Evolutionary conservation across 2,329 filamentous ascomycete genomes (phyloP).

Genomic region (Ophiostoma quercus): DNA sequence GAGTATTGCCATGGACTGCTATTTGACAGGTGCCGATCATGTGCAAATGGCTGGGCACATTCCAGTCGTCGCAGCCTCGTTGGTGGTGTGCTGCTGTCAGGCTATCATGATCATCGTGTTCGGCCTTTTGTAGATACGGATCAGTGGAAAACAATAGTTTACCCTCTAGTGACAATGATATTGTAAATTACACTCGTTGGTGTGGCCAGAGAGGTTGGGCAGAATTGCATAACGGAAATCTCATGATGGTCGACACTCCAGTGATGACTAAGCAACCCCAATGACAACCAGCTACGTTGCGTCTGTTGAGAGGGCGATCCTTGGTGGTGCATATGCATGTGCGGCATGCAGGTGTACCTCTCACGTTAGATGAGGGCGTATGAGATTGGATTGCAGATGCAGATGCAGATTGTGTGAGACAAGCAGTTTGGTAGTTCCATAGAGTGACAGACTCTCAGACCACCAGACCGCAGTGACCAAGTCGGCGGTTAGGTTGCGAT

Average conservation of each 20-base stretch:
- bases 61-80: not conserved
- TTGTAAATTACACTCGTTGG: not conserved
- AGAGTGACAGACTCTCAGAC: no score
- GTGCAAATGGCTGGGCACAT: constrained; percentile 9
- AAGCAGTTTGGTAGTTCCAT: no score
- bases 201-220: not conserved
- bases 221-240: not conserved
- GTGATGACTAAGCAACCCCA: not conserved
- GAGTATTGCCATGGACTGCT: not conserved
- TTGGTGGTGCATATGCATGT: not conserved
- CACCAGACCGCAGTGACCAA: no score
- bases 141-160: no score
- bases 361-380: not conserved
- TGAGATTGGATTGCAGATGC: not conserved
- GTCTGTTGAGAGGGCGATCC: not conserved
- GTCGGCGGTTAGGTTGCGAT: not conserved
- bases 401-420: not conserved
- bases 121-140: not conserved
- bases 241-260: not conserved
- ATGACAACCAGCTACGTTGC: not conserved
- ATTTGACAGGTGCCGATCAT: not conserved
- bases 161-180: not conserved
- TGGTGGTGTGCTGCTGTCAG: not conserved
- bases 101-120: not conserved
- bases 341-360: constrained; percentile 3